A percentile compares a stretch with the other conserved stretches of the same genome.
phyloP scores from a whole-genome alignment of 345 rosid genomes.

The Anacardium occidentale region DNA sequence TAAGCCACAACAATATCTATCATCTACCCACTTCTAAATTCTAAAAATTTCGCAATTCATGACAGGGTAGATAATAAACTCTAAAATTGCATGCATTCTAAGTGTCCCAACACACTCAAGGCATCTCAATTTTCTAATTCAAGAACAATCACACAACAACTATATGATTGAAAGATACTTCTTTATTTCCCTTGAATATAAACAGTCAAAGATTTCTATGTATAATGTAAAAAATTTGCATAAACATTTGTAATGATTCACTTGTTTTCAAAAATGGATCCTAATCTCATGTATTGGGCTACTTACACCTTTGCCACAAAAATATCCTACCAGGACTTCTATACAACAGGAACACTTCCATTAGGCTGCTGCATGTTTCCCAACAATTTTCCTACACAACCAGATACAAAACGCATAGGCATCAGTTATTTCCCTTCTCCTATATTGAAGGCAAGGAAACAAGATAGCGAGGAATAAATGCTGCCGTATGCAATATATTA shows the following conservation, averaged over 20 bases:
- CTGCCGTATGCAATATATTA: neutral
- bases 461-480: neutral
- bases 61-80: neutral
- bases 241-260: slow-evolving; percentile 25
- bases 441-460: slow-evolving; percentile 6
- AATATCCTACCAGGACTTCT: slow-evolving; percentile 26
- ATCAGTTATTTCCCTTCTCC: slow-evolving; percentile 4
- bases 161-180: slow-evolving; percentile 1
- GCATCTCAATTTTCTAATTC: neutral
- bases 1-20: neutral
- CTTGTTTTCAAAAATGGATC: slow-evolving; percentile 36
- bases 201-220: slow-evolving; percentile 22
- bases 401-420: slow-evolving; percentile 5
- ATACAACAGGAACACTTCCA: slow-evolving; percentile 53
- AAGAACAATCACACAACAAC: neutral
- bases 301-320: slow-evolving; percentile 33
- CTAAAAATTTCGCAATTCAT: too few relatives aligned
- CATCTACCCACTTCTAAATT: neutral
- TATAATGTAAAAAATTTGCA: slow-evolving; percentile 25
- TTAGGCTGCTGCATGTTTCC: slow-evolving; percentile 40
- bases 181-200: slow-evolving; percentile 29
- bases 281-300: slow-evolving; percentile 43
- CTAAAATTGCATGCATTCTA: neutral
- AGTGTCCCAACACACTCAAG: neutral
- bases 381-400: slow-evolving; percentile 38